Percentiles rank a stretch among this genome's conserved stretches.
These are phyloP conservation scores for Asparagopsis taxiformis DNA, from an alignment of 31 red algal species.

Conservation along the genomic window DNA sequence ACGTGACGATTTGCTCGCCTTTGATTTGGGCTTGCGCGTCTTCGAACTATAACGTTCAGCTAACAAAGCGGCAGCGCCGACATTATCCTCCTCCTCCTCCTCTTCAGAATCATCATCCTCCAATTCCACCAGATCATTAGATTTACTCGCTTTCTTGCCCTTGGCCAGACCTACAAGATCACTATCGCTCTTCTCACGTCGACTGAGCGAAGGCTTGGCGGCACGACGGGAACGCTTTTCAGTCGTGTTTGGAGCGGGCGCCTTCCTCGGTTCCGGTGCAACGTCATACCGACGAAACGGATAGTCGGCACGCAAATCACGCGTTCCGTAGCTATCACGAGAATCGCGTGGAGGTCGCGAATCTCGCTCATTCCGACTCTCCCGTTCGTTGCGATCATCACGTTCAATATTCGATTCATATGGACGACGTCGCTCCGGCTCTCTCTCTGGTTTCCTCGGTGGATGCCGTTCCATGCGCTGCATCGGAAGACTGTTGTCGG, in stretches of 20 bases:
- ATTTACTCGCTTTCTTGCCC: constrained; percentile 36
- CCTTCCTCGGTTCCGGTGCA: constrained; percentile 2
- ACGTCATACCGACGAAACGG: background rate
- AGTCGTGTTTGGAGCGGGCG: background rate
- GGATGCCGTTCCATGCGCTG: too few relatives aligned
- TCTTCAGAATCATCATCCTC: constrained; percentile 12
- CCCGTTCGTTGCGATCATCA: too few relatives aligned
- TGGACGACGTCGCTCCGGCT: too few relatives aligned
- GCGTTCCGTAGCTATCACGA: background rate
- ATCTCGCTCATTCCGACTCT: too few relatives aligned
- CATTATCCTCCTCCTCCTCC: constrained; percentile 40
- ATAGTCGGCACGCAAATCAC: background rate
- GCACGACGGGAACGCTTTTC: constrained; percentile 21
- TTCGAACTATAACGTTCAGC: constrained; percentile 42
- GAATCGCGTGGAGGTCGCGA: constrained; percentile 4
- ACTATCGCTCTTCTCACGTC: constrained; percentile 56
- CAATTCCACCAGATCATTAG: constrained; percentile 1
- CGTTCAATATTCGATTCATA: too few relatives aligned
- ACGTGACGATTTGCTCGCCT: constrained; percentile 7
- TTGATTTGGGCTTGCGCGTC: constrained; percentile 4
- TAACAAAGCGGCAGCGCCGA: constrained; percentile 16
- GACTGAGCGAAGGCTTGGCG: constrained; percentile 1
- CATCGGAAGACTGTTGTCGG: constrained; percentile 2
- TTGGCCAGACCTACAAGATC: constrained; percentile 31
- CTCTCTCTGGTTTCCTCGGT: too few relatives aligned